Conservation (phyloP, 352 stramenopile genomes). For the Globisporangium canariense region DNA sequence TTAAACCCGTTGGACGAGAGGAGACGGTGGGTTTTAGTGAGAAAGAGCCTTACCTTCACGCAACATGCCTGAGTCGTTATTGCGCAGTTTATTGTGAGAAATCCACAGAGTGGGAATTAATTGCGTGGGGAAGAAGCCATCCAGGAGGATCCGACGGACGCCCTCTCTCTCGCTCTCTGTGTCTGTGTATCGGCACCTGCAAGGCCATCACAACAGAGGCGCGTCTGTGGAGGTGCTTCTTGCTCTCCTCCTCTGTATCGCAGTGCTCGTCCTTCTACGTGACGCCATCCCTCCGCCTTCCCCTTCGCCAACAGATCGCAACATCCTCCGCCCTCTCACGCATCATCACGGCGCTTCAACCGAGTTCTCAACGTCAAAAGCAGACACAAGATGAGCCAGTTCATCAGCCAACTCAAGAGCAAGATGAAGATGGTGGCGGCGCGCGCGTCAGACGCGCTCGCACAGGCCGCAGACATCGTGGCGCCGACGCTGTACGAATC, state of each 20-base stretch:
- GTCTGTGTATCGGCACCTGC: too few relatives aligned
- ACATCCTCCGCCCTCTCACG: background rate
- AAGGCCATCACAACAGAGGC: too few relatives aligned
- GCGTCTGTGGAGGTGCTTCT: too few relatives aligned
- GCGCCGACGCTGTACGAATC: slow-evolving; percentile 81
- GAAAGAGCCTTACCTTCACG: background rate
- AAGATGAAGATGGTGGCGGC: slow-evolving; percentile 76
- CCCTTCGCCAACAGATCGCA: background rate
- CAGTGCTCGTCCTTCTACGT: too few relatives aligned
- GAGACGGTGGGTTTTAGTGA: too few relatives aligned
- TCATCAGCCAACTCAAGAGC: slow-evolving; percentile 72
- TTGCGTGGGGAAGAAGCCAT: too few relatives aligned
- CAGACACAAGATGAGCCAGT: slow-evolving; percentile 15
- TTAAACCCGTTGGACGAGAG: too few relatives aligned
- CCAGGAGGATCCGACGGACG: too few relatives aligned
- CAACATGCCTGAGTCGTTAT: background rate
- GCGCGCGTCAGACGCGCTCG: slow-evolving; percentile 64
- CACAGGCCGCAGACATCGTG: slow-evolving; percentile 77
- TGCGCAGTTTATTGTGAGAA: background rate
- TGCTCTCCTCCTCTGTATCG: too few relatives aligned
- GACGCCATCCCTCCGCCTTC: too few relatives aligned
- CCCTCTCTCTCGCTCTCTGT: too few relatives aligned
- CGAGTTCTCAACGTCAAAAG: background rate
- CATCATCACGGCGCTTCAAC: background rate
- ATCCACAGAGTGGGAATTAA: too few relatives aligned